phyloP scores from a whole-genome alignment of 148 eudicot species.

The Rhododendron henanense region DNA sequence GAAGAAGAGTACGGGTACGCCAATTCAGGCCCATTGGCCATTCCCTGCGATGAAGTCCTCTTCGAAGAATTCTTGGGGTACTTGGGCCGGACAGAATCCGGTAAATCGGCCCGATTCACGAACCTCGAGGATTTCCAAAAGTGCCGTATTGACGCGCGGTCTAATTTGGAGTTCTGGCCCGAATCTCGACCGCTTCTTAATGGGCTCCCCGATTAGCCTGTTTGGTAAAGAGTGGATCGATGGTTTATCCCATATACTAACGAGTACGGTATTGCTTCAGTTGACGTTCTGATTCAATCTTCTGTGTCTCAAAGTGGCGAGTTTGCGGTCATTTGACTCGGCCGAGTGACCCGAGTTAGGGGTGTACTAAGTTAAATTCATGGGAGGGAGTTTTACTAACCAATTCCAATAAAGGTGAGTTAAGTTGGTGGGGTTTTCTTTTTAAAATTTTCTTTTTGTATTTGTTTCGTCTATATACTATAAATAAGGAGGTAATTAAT shows the following conservation, averaged over 20 bases:
- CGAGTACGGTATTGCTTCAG: too few species aligned
- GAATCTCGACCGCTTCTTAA: constrained; percentile 68
- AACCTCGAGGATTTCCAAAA: constrained; percentile 59
- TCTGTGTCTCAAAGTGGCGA: too few species aligned
- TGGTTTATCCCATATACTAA: too few species aligned
- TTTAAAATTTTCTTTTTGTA: background rate
- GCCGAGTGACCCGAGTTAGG: constrained; percentile 5
- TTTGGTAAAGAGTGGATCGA: constrained; percentile 27
- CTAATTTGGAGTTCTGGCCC: constrained; percentile 27
- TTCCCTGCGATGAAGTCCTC: constrained; percentile 73
- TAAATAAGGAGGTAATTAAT: background rate
- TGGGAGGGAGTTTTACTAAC: background rate
- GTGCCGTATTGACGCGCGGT: constrained; percentile 41
- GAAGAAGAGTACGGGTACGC: constrained; percentile 71
- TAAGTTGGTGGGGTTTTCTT: background rate
- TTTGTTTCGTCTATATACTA: too few species aligned
- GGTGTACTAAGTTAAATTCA: background rate
- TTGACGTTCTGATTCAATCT: too few species aligned
- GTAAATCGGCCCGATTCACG: constrained; percentile 29
- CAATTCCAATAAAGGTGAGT: background rate
- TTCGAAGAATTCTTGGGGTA: constrained; percentile 69
- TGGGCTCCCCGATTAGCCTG: constrained; percentile 33
- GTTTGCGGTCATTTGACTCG: background rate
- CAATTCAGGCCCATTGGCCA: constrained; percentile 57
- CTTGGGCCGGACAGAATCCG: constrained; percentile 46